These are phyloP conservation scores for Marasmius fiardii DNA, from an alignment of 1,284 basidiomycete species.

Conservation along the genomic window DNA sequence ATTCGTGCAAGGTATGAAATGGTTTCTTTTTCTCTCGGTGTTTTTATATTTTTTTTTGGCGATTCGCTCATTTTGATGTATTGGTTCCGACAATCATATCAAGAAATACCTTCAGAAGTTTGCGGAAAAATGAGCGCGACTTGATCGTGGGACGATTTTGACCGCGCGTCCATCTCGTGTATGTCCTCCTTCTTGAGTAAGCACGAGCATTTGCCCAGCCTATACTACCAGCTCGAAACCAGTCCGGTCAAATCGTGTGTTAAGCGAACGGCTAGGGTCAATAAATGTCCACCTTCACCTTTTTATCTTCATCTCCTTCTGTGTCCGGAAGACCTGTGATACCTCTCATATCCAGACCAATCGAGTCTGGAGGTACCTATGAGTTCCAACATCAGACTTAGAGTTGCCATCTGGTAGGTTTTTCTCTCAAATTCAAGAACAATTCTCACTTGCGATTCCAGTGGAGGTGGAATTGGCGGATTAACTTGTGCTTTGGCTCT, in stretches of 20 bases:
- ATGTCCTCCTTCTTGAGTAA: conserved; percentile 2
- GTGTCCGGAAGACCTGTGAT: neutral
- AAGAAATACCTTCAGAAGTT: neutral
- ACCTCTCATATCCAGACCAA: no score
- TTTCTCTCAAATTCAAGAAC: neutral
- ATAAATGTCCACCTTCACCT: conserved; percentile 5
- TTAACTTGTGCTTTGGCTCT: conserved; percentile 33
- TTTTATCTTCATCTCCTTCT: neutral
- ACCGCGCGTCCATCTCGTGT: conserved; percentile 3
- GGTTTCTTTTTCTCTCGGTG: neutral
- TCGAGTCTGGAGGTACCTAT: neutral
- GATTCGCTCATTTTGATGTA: neutral
- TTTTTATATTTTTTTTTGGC: neutral
- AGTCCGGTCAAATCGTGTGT: conserved; percentile 16
- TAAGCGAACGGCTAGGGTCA: neutral
- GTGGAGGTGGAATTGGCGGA: conserved; percentile 37
- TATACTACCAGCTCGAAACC: neutral
- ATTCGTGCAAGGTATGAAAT: no score
- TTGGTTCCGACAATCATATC: neutral
- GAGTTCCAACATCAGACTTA: conserved; percentile 10
- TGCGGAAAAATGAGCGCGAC: conserved; percentile 9
- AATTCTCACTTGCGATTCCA: conserved; percentile 12
- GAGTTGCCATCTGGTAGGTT: conserved; percentile 17
- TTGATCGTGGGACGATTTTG: conserved; percentile 15
- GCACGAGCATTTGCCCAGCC: neutral